phyloP scores from a whole-genome alignment of 495 filamentous ascomycete species.

The Penicillium odoratum region DNA sequence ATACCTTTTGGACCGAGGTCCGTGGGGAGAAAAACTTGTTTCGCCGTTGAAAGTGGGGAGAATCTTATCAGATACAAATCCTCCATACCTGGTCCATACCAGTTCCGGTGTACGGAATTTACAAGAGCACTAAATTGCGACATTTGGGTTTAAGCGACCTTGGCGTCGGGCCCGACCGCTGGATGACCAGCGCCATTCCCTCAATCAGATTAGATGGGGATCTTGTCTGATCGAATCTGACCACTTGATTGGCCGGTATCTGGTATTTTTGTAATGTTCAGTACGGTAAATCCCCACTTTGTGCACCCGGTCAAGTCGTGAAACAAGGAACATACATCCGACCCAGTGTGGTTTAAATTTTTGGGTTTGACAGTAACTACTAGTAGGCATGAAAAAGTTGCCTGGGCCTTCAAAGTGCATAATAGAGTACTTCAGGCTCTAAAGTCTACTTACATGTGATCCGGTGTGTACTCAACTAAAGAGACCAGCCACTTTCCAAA shows the following conservation, averaged over 20 bases:
- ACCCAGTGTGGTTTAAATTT: neutral
- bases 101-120: neutral
- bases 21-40: neutral
- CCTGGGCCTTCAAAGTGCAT: too few species aligned
- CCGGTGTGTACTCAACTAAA: too few species aligned
- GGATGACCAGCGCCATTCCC: neutral
- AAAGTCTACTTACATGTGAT: too few species aligned
- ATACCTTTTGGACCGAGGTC: neutral
- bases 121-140: neutral
- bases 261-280: neutral
- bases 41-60: neutral
- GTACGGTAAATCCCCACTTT: neutral
- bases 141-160: neutral
- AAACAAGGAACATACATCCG: neutral
- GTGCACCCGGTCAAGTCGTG: neutral
- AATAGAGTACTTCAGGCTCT: too few species aligned
- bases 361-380: neutral
- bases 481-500: too few species aligned
- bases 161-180: neutral
- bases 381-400: too few species aligned
- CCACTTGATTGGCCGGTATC: neutral
- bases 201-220: constrained; percentile 6
- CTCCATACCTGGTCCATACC: neutral
- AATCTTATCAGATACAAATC: constrained; percentile 1
- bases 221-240: neutral